Conservation (phyloP, 2,329 filamentous ascomycete species). For the Colletotrichum sp. region DNA sequence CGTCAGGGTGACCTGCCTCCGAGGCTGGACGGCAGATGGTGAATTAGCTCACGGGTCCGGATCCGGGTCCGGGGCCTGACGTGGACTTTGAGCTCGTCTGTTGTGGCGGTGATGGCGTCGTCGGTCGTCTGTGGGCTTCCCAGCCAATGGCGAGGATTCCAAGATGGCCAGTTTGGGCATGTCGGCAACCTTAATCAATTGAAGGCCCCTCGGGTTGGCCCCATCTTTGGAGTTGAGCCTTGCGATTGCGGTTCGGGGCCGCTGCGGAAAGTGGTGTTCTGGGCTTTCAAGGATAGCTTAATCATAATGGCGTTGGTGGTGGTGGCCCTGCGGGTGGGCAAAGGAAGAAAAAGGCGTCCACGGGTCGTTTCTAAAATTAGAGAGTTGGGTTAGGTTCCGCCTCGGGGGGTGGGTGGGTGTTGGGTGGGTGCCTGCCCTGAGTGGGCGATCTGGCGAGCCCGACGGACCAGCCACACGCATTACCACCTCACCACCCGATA, state of each 20-base stretch:
- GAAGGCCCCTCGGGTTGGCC: neutral
- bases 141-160: neutral
- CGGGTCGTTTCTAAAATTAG: conserved; percentile 14
- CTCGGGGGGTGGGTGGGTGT: neutral
- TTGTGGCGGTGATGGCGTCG: conserved; percentile 9
- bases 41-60: neutral
- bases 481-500: conserved; percentile 9
- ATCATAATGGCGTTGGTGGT: neutral
- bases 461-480: conserved; percentile 3
- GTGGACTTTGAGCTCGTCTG: neutral
- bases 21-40: neutral
- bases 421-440: neutral
- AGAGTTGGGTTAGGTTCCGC: neutral
- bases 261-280: neutral
- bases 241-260: neutral
- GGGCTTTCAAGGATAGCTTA: neutral
- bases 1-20: neutral
- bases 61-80: neutral
- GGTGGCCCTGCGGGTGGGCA: neutral
- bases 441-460: conserved; percentile 17
- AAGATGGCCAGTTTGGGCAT: neutral
- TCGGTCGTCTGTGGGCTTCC: neutral
- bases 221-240: neutral
- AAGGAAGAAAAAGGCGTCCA: neutral
- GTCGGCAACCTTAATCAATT: neutral